Percentiles rank a stretch among this genome's conserved stretches.
These are phyloP conservation scores for Cyberlindnera nakhonratchasimensis DNA, from an alignment of 805 yeast genomes.

Conservation along the genomic window DNA sequence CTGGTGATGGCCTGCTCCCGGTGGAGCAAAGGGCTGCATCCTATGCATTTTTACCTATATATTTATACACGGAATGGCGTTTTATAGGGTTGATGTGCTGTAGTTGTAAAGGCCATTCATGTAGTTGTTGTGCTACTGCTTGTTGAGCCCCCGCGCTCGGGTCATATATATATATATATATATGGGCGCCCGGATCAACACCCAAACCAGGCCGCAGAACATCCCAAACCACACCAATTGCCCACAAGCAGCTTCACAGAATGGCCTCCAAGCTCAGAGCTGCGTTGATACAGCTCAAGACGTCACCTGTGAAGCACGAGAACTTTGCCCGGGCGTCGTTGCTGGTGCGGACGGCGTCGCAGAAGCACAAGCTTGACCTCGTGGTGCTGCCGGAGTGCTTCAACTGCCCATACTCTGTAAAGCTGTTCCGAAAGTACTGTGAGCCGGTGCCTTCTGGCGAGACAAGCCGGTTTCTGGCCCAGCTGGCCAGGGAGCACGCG, in stretches of 20 bases:
- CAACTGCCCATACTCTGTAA: slow-evolving; percentile 89
- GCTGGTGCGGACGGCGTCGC: slow-evolving; percentile 55
- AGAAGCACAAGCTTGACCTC: slow-evolving; percentile 62
- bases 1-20: no score
- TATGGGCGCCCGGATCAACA: not conserved
- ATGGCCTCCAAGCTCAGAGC: slow-evolving; percentile 27
- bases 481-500: slow-evolving; percentile 59
- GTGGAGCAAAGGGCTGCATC: no score
- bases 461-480: slow-evolving; percentile 56
- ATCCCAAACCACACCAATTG: not conserved
- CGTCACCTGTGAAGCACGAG: slow-evolving; percentile 61
- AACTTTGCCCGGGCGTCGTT: slow-evolving; percentile 63
- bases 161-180: no score
- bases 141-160: no score
- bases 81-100: no score
- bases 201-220: not conserved
- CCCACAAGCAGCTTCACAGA: not conserved
- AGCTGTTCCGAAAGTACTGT: slow-evolving; percentile 79
- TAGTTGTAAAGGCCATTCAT: no score
- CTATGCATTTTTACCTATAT: no score
- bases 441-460: slow-evolving; percentile 75
- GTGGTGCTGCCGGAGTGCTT: slow-evolving; percentile 84
- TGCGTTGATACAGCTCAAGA: slow-evolving; percentile 82
- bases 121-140: no score
- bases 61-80: no score